Evolutionary conservation across 441 rosid species (phyloP).

Genomic region (Pelargonium australe): DNA sequence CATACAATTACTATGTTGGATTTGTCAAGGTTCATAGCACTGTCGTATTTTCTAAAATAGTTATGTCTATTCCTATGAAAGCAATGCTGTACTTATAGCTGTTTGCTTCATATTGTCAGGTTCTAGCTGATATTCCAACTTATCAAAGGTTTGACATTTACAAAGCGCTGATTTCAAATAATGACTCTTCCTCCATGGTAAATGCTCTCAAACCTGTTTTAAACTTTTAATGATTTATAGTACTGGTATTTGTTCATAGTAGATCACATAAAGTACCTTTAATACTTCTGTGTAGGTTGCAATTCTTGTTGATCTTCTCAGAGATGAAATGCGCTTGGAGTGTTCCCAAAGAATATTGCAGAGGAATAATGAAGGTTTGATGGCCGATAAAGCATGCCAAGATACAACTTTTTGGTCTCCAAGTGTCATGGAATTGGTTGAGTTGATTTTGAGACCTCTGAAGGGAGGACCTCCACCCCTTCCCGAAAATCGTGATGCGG

Average conservation of each 20-base stretch:
- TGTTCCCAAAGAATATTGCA: constrained; percentile 21
- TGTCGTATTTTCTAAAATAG: background rate
- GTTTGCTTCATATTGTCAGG: constrained; percentile 35
- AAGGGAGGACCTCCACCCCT: constrained; percentile 75
- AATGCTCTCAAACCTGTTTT: constrained; percentile 18
- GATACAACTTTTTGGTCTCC: constrained; percentile 34
- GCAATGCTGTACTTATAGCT: background rate
- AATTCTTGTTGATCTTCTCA: constrained; percentile 68
- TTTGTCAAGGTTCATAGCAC: background rate
- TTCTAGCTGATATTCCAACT: constrained; percentile 64
- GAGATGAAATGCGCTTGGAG: constrained; percentile 47
- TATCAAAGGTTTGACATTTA: constrained; percentile 51
- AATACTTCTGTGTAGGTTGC: constrained; percentile 47
- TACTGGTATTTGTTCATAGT: constrained; percentile 10
- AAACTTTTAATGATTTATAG: constrained; percentile 8
- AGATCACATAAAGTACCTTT: constrained; percentile 15
- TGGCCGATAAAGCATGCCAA: constrained; percentile 27
- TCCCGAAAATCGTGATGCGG: constrained; percentile 75
- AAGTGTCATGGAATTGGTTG: constrained; percentile 57
- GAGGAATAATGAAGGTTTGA: constrained; percentile 17
- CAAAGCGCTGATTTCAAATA: constrained; percentile 46
- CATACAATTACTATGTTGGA: background rate
- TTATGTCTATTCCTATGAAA: background rate
- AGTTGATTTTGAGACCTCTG: constrained; percentile 64
- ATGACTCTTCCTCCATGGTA: constrained; percentile 80